Percentiles rank a stretch among this genome's conserved stretches.
Evolutionary conservation across 345 rosid genomes (phyloP).

Genomic region (Eucalyptus polyanthemos): DNA sequence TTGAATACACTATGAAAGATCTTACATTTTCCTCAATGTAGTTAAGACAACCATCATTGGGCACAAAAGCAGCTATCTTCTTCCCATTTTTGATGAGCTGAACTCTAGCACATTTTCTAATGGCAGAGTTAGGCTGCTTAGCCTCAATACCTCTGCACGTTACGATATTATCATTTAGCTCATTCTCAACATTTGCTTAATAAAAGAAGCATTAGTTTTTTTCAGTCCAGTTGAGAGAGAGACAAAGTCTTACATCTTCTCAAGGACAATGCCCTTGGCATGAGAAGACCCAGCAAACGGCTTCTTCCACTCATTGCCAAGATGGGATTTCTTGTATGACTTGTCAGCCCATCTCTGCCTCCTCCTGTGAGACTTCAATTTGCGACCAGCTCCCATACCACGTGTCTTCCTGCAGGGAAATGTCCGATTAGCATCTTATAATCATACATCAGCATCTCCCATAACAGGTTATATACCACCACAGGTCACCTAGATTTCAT

Average conservation of each 20-base stretch:
- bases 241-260: slow-evolving; percentile 36
- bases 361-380: slow-evolving; percentile 63
- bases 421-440: not conserved
- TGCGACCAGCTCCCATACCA: slow-evolving; percentile 77
- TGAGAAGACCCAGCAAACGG: slow-evolving; percentile 77
- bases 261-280: slow-evolving; percentile 68
- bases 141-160: slow-evolving; percentile 84
- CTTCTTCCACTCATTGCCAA: slow-evolving; percentile 85
- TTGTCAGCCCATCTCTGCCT: slow-evolving; percentile 93
- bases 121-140: slow-evolving; percentile 98
- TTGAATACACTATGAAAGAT: not conserved
- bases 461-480: not conserved
- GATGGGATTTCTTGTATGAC: slow-evolving; percentile 69
- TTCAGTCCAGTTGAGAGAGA: not conserved
- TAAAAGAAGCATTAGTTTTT: not conserved
- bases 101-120: slow-evolving; percentile 90
- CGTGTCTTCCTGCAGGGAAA: slow-evolving; percentile 39
- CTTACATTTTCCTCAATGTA: slow-evolving; percentile 88
- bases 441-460: not conserved
- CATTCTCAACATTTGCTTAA: not conserved
- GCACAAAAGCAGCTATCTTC: slow-evolving; percentile 95
- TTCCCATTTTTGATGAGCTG: slow-evolving; percentile 91
- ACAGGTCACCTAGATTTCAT: not conserved
- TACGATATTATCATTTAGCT: not conserved
- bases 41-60: slow-evolving; percentile 95